These are phyloP conservation scores for Paecilomyces fulvus DNA, from an alignment of 2,329 filamentous ascomycete species.

Conservation along the genomic window DNA sequence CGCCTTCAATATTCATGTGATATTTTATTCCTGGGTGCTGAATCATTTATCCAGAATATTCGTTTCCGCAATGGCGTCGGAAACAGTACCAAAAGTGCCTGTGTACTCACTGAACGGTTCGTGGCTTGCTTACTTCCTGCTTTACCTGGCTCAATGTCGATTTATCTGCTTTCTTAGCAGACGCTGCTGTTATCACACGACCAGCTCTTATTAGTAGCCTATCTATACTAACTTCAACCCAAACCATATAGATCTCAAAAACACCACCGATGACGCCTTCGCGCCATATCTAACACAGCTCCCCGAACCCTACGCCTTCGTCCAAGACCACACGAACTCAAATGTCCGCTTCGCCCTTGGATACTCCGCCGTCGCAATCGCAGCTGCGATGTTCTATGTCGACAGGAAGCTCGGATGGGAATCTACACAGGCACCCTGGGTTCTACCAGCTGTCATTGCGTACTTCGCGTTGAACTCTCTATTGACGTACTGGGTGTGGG, in stretches of 20 bases:
- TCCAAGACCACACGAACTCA: conserved; percentile 68
- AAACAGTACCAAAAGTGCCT: conserved; percentile 31
- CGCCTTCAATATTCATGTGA: background rate
- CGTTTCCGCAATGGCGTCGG: conserved; percentile 15
- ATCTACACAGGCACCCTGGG: conserved; percentile 65
- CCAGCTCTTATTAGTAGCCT: background rate
- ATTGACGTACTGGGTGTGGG: conserved; percentile 77
- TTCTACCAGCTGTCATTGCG: conserved; percentile 64
- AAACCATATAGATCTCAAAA: conserved; percentile 69
- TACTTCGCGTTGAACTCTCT: conserved; percentile 73
- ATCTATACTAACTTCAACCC: conserved; percentile 3
- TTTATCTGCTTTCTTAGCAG: background rate
- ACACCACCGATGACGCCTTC: conserved; percentile 90
- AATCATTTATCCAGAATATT: background rate
- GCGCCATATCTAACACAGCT: conserved; percentile 87
- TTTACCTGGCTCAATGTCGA: background rate
- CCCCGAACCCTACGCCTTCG: conserved; percentile 54
- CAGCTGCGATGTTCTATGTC: conserved; percentile 76
- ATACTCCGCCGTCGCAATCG: conserved; percentile 71
- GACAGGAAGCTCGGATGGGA: conserved; percentile 92
- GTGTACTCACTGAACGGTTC: conserved; percentile 39
- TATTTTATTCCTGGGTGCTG: background rate
- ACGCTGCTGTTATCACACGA: background rate
- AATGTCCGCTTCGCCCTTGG: conserved; percentile 79
- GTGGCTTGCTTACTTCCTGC: conserved; percentile 10